These are phyloP conservation scores for Aspergillus candidus DNA, from an alignment of 2,329 filamentous ascomycete genomes.

Conservation along the genomic window DNA sequence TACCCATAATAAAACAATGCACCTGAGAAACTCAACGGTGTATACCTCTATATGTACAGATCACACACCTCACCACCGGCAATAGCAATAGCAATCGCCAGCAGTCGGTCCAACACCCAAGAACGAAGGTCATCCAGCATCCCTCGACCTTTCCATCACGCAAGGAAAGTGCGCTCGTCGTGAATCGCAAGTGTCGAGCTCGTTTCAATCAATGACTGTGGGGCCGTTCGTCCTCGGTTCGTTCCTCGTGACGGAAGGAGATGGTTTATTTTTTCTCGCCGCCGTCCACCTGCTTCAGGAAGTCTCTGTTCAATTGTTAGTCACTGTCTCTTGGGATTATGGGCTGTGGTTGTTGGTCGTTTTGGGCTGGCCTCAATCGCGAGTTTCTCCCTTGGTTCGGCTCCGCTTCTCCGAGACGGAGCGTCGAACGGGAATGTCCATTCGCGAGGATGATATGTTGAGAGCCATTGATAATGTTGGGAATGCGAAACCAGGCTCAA, in stretches of 20 bases:
- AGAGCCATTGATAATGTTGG: no score
- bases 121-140: slow-evolving; percentile 1
- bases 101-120: slow-evolving; percentile 3
- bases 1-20: not conserved
- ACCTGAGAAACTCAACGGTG: slow-evolving; percentile 11
- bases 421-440: no score
- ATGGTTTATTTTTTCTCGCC: slow-evolving; percentile 40
- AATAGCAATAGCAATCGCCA: not conserved
- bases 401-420: no score
- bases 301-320: slow-evolving; percentile 35
- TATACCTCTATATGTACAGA: slow-evolving; percentile 27
- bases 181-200: not conserved
- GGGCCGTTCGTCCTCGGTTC: slow-evolving; percentile 6
- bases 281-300: slow-evolving; percentile 45
- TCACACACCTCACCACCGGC: slow-evolving; percentile 11
- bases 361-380: no score
- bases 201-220: slow-evolving; percentile 1
- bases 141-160: not conserved
- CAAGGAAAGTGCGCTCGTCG: not conserved
- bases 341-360: not conserved
- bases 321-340: slow-evolving; percentile 1
- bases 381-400: no score
- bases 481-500: not conserved
- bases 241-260: slow-evolving; percentile 4
- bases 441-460: no score